phyloP scores from a whole-genome alignment of 345 rosid species.

The Eucalyptus melliodora region DNA sequence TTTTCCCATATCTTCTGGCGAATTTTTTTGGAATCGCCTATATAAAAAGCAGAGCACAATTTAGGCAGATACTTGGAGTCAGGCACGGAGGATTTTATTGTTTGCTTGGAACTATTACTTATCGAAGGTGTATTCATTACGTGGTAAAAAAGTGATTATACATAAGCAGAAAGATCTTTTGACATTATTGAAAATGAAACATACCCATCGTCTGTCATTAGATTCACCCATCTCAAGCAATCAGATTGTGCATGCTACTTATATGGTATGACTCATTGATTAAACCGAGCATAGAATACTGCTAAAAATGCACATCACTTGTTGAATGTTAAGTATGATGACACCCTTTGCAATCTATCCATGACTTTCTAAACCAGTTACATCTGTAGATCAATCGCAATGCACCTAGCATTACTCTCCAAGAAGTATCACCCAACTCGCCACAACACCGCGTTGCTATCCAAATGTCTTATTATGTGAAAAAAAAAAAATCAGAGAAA shows the following conservation, averaged over 20 bases:
- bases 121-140: not conserved
- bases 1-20: not conserved
- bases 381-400: not conserved
- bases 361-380: not conserved
- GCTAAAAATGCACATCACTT: not conserved
- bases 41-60: not conserved
- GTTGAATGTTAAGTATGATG: not conserved
- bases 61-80: not conserved
- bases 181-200: not conserved
- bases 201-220: not conserved
- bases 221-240: not conserved
- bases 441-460: not conserved
- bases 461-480: not conserved
- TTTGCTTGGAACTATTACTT: not conserved
- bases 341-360: not conserved
- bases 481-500: not conserved
- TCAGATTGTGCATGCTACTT: not conserved
- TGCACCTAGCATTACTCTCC: not conserved
- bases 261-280: not conserved
- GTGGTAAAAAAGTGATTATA: not conserved
- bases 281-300: not conserved
- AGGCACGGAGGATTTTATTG: not conserved
- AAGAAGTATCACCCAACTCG: not conserved
- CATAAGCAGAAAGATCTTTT: not conserved
- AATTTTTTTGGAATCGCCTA: constrained; percentile 16